These are phyloP conservation scores for Cudoniella acicularis DNA, from an alignment of 495 filamentous ascomycete genomes.

Conservation along the genomic window DNA sequence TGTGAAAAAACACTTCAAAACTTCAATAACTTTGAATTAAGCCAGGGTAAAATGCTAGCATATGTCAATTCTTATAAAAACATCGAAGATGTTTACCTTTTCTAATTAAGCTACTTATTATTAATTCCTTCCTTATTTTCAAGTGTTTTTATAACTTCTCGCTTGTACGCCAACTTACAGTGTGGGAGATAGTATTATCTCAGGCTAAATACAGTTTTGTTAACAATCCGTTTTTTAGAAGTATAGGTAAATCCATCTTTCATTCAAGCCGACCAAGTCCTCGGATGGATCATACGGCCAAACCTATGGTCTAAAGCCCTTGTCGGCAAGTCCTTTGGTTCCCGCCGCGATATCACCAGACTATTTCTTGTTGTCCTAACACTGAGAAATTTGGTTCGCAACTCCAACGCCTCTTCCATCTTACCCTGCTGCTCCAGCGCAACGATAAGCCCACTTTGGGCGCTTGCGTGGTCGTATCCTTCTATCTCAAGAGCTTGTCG, in stretches of 20 bases:
- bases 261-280: neutral
- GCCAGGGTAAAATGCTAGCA: too few relatives aligned
- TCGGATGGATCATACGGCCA: neutral
- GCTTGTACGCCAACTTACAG: too few relatives aligned
- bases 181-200: too few relatives aligned
- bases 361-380: neutral
- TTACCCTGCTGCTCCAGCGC: constrained; percentile 1
- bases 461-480: neutral
- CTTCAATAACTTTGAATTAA: too few relatives aligned
- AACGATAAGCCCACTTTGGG: neutral
- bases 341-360: neutral
- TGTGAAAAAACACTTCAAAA: too few relatives aligned
- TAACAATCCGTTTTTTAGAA: too few relatives aligned
- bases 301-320: neutral
- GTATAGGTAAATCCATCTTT: neutral
- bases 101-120: too few relatives aligned
- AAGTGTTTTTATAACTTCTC: too few relatives aligned
- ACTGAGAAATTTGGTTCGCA: neutral
- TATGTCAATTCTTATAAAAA: too few relatives aligned
- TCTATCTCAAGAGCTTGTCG: neutral
- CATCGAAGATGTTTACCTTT: too few relatives aligned
- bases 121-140: too few relatives aligned
- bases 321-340: neutral
- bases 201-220: too few relatives aligned
- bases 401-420: neutral